Conservation (phyloP, 1,139 yeast genomes). For the Starmera stellimalicola region DNA sequence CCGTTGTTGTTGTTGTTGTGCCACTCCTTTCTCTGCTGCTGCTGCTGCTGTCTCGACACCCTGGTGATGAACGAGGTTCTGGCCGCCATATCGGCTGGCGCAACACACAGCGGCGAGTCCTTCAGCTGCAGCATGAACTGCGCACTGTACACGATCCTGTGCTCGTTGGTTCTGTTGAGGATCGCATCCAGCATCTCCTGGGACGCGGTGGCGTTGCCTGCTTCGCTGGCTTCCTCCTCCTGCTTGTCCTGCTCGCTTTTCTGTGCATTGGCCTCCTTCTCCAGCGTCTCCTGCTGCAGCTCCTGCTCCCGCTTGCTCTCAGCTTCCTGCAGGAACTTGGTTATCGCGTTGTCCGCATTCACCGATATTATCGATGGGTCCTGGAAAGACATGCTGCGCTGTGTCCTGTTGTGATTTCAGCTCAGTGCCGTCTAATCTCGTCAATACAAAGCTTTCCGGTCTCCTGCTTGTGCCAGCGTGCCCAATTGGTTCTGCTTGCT, state of each 20-base stretch:
- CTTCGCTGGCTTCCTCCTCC: conserved; percentile 3
- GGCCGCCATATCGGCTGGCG: conserved; percentile 14
- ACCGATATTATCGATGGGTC: conserved; percentile 1
- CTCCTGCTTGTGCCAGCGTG: conserved; percentile 9
- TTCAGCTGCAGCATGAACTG: conserved; percentile 1
- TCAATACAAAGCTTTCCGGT: no score
- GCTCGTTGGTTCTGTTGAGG: background rate
- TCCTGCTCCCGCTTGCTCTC: conserved; percentile 15
- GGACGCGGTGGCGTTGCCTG: background rate
- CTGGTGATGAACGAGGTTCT: conserved; percentile 4
- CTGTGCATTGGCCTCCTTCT: background rate
- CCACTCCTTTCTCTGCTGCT: conserved; percentile 10
- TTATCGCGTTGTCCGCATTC: conserved; percentile 12
- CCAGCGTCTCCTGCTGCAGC: conserved; percentile 1
- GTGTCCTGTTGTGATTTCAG: background rate
- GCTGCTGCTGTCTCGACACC: conserved; percentile 6
- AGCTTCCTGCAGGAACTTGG: conserved; percentile 16
- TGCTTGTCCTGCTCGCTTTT: background rate
- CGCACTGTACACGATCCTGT: conserved; percentile 1
- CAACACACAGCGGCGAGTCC: conserved; percentile 5
- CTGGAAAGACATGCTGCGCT: no score
- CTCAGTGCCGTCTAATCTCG: no score
- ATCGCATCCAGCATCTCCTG: background rate
- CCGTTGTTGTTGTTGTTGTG: conserved; percentile 7
- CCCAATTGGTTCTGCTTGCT: no score